These are phyloP conservation scores for Alternaria panax DNA, from an alignment of 2,329 filamentous ascomycete species.

Conservation along the genomic window DNA sequence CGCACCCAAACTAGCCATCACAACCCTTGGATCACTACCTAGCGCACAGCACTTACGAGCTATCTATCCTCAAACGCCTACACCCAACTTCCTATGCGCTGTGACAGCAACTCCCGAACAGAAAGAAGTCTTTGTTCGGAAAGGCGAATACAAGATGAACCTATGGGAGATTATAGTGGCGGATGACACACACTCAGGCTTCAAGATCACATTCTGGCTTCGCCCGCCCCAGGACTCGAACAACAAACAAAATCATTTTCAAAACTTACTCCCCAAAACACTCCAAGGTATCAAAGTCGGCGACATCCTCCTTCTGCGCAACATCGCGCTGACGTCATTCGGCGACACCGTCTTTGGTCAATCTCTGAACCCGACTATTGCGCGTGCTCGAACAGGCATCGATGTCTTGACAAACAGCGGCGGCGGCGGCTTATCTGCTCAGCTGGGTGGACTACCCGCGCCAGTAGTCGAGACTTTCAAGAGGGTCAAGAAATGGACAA, in stretches of 20 bases:
- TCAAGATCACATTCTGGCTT: constrained; percentile 87
- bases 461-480: constrained; percentile 69
- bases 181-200: constrained; percentile 83
- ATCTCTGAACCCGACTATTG: constrained; percentile 75
- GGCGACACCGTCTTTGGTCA: constrained; percentile 82
- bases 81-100: constrained; percentile 81
- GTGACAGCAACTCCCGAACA: constrained; percentile 75
- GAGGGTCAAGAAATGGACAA: constrained; percentile 77
- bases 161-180: constrained; percentile 63
- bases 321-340: constrained; percentile 80
- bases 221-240: constrained; percentile 42
- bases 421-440: constrained; percentile 59
- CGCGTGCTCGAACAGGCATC: constrained; percentile 70
- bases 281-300: constrained; percentile 65
- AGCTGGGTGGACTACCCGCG: constrained; percentile 48
- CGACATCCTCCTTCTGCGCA: constrained; percentile 80
- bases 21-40: constrained; percentile 74
- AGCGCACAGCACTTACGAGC: constrained; percentile 68
- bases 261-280: constrained; percentile 50
- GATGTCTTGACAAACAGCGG: constrained; percentile 69
- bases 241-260: constrained; percentile 24
- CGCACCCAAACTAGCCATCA: constrained; percentile 55
- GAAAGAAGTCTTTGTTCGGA: constrained; percentile 72
- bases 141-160: constrained; percentile 61
- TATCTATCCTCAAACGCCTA: constrained; percentile 80